Evolutionary conservation across 2,329 filamentous ascomycete genomes (phyloP).

Genomic region (Intubia oerlemansii): DNA sequence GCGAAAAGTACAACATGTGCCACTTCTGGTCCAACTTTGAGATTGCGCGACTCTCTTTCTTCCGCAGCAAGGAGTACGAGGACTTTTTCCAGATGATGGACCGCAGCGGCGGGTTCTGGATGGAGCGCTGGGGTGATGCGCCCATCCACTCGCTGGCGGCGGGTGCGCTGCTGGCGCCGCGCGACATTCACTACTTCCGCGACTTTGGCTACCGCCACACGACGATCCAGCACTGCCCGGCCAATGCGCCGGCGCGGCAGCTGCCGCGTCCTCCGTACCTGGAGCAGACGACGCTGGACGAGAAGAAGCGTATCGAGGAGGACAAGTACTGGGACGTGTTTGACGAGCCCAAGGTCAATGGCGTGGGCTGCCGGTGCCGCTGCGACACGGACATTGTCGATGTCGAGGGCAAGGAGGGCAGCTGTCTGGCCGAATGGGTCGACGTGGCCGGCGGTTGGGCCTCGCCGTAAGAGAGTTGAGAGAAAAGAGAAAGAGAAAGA

Average conservation of each 20-base stretch:
- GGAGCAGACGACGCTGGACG: slow-evolving; percentile 59
- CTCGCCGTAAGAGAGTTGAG: slow-evolving; percentile 13
- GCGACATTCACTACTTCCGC: slow-evolving; percentile 95
- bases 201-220: slow-evolving; percentile 97
- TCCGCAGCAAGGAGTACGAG: slow-evolving; percentile 90
- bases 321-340: slow-evolving; percentile 89
- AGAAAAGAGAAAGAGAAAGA: too few species aligned
- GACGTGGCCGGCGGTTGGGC: slow-evolving; percentile 91
- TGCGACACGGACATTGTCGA: slow-evolving; percentile 97
- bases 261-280: slow-evolving; percentile 60
- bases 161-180: slow-evolving; percentile 59
- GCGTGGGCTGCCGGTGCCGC: slow-evolving; percentile 85
- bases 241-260: slow-evolving; percentile 80
- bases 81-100: slow-evolving; percentile 99
- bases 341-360: slow-evolving; percentile 81
- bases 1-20: slow-evolving; percentile 98
- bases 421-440: slow-evolving; percentile 89
- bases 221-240: slow-evolving; percentile 94
- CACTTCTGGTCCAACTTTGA: slow-evolving; percentile 99
- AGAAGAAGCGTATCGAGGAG: slow-evolving; percentile 72
- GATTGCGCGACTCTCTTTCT: slow-evolving; percentile 86
- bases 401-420: slow-evolving; percentile 92
- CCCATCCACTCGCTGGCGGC: slow-evolving; percentile 95
- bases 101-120: slow-evolving; percentile 94
- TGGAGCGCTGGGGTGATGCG: slow-evolving; percentile 98